Percentiles rank a stretch among this genome's conserved stretches.
These are phyloP conservation scores for Pelargonium fulgidum DNA, from an alignment of 441 rosid species.

Conservation along the genomic window DNA sequence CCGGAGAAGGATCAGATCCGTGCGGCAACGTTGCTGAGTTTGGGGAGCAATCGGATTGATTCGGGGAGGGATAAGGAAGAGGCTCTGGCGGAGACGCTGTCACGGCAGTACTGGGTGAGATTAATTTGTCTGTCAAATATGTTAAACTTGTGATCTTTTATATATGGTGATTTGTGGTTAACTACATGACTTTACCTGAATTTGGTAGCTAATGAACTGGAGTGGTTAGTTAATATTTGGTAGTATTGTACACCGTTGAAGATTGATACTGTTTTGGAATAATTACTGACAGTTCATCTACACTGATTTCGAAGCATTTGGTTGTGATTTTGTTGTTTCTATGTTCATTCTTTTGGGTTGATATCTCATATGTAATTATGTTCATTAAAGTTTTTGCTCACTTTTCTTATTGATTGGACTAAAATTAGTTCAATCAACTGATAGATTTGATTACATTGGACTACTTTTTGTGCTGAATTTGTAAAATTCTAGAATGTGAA, in stretches of 20 bases:
- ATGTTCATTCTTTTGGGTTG: neutral
- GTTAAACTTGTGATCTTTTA: neutral
- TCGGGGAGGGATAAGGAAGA: constrained; percentile 47
- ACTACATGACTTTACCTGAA: neutral
- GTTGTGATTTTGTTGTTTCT: neutral
- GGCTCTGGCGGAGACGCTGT: constrained; percentile 53
- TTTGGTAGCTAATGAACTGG: neutral
- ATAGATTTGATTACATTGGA: neutral
- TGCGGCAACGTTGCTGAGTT: constrained; percentile 59
- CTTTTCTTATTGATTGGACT: neutral
- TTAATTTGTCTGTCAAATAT: constrained; percentile 5
- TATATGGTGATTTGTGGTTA: neutral
- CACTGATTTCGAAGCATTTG: neutral
- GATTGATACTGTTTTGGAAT: neutral
- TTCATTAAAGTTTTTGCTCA: neutral
- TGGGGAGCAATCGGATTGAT: constrained; percentile 52
- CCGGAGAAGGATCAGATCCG: constrained; percentile 86
- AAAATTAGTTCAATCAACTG: neutral
- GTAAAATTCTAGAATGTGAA: neutral
- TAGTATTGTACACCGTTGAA: neutral
- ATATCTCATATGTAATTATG: neutral
- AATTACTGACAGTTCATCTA: neutral
- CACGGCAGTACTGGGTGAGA: constrained; percentile 93
- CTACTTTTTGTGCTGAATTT: neutral
- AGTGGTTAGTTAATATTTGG: neutral